phyloP scores from a whole-genome alignment of 2,329 filamentous ascomycete species.

The Juglanconis sp. region DNA sequence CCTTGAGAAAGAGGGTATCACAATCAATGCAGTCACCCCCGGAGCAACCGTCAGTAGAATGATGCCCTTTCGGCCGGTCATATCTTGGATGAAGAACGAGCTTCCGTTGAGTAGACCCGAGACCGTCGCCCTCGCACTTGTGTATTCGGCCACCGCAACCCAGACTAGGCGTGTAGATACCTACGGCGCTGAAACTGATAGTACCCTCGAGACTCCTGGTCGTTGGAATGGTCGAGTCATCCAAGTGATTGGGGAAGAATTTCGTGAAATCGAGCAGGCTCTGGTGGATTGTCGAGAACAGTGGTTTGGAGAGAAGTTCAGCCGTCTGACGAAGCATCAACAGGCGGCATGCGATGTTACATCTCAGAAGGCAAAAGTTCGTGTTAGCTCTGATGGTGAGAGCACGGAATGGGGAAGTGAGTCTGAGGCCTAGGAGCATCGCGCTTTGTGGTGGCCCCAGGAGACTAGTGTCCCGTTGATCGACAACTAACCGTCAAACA shows the following conservation, averaged over 20 bases:
- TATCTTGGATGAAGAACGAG: conserved; percentile 3
- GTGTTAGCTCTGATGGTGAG: neutral
- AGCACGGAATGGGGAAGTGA: neutral
- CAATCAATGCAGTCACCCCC: conserved; percentile 1
- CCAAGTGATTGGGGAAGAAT: conserved; percentile 2
- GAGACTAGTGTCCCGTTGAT: too few relatives aligned
- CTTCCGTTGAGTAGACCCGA: neutral
- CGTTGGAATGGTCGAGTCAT: conserved; percentile 7
- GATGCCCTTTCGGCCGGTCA: neutral
- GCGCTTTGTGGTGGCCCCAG: too few relatives aligned
- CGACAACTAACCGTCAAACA: too few relatives aligned
- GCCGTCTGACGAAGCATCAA: neutral
- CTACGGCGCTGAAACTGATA: neutral
- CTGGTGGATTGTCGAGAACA: neutral
- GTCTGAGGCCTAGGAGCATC: neutral
- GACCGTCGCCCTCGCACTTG: neutral
- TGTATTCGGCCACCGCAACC: neutral
- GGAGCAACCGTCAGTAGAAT: conserved; percentile 1
- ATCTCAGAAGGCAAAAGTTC: neutral
- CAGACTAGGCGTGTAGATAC: neutral
- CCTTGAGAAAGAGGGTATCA: neutral
- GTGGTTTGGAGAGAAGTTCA: conserved; percentile 1
- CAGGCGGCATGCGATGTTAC: conserved; percentile 1
- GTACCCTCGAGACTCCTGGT: neutral
- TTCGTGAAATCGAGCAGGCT: neutral